Evolutionary conservation across 202 grass and related monocot species (phyloP), one percentile per base, ranked within the genome.

Genomic region (Bolboschoenoplectus hybrid): DNA sequence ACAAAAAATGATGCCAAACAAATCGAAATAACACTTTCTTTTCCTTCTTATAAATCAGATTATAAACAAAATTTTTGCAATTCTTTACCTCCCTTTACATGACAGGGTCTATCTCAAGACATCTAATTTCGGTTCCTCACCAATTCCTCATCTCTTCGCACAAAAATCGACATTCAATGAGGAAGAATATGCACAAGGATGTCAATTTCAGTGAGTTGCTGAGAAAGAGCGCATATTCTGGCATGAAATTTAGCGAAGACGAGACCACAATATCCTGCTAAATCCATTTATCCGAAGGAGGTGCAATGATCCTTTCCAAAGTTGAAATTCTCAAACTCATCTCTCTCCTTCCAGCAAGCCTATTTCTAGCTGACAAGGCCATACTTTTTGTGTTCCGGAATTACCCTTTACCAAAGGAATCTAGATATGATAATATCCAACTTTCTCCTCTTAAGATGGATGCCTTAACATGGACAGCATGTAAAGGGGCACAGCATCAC

Each of bases 361-460:
- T 35, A 55, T 38, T 70, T 45, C 67, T 40, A n/a, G 45, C 7
- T 77, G 26, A 56, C 50, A 77, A 53, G 32, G 49, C 26, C 73
- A 56, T 55, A 55, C 16, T 38, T 76, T 51, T 75, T 55, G 49
- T 77, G 73, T 50, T 55, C 3, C 12, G 19, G 0, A 26, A 9
- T 73, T 44, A 44, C 43, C 41, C 39, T 73, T 73, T 73, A 26
- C 44, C 9, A 71, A 68, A 26, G 43, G 69, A 73, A 73, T 73
- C 8, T 73, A 73, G 43, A 49, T 19, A 20, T 70, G 44, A 73
- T 47, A 73, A 43, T 73, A 73, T 47, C 69, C 2, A 47, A 3
- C 6, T 73, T 20, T 16, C 11, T 50, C 51, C 6, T 35, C 26
- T 50, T 6, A 76, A 39, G 32, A 19, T 14, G 5, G 43, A 56